These are phyloP conservation scores for Umbilicaria muhlenbergii DNA, from an alignment of 495 filamentous ascomycete genomes.

Conservation along the genomic window DNA sequence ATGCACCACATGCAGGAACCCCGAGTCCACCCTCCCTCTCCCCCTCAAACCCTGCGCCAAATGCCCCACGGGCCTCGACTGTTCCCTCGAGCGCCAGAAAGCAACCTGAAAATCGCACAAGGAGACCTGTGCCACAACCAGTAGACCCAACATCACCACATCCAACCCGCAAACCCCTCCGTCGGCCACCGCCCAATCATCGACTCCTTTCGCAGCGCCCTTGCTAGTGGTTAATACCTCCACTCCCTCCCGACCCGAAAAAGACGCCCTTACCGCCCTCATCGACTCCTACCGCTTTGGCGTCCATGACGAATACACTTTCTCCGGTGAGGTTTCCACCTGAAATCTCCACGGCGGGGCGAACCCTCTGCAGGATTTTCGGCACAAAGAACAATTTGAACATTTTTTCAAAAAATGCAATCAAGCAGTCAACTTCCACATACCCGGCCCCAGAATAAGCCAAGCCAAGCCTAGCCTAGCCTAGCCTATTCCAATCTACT, in stretches of 20 bases:
- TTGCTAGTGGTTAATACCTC: conserved; percentile 19
- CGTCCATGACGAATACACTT: conserved; percentile 22
- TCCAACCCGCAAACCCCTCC: conserved; percentile 1
- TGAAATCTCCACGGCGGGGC: conserved; percentile 18
- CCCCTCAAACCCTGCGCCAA: conserved; percentile 22
- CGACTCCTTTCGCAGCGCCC: conserved; percentile 11
- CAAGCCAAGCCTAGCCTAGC: too few relatives aligned
- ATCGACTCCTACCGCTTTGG: conserved; percentile 32
- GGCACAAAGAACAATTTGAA: too few relatives aligned
- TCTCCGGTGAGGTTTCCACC: conserved; percentile 7
- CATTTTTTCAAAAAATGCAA: too few relatives aligned
- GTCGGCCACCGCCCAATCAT: not conserved
- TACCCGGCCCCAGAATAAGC: too few relatives aligned
- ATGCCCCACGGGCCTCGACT: conserved; percentile 26
- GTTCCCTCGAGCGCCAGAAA: conserved; percentile 30
- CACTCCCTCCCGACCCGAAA: conserved; percentile 23
- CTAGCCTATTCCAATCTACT: too few relatives aligned
- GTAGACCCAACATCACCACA: not conserved
- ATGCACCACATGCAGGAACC: too few relatives aligned
- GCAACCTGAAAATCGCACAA: conserved; percentile 30
- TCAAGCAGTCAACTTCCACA: too few relatives aligned
- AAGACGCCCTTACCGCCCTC: conserved; percentile 28
- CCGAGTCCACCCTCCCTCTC: too few relatives aligned
- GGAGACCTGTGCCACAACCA: conserved; percentile 14
- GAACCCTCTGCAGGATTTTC: conserved; percentile 13